Percentiles rank a stretch among this genome's conserved stretches.
Evolutionary conservation across 139 green algal genomes (phyloP).

Genomic region (Haematococcus sp.): DNA sequence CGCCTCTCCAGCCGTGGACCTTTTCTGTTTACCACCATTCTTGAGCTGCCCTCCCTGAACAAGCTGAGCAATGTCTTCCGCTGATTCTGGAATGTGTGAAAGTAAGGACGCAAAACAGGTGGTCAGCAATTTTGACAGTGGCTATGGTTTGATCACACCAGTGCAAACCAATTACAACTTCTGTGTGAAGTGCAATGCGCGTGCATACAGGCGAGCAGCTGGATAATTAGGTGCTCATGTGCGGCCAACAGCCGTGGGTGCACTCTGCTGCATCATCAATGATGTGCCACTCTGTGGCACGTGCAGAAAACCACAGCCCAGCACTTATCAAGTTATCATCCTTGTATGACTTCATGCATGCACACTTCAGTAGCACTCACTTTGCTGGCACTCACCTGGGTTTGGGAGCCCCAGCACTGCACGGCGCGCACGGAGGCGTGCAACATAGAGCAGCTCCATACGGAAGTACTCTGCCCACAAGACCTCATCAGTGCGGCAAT

Average conservation of each 20-base stretch:
- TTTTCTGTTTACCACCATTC: not conserved
- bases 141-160: not conserved
- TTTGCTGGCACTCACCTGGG: conserved; percentile 17
- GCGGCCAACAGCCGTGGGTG: too few relatives aligned
- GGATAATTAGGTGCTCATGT: too few relatives aligned
- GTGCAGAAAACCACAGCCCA: too few relatives aligned
- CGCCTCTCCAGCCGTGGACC: not conserved
- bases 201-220: too few relatives aligned
- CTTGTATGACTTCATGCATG: not conserved
- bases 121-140: too few relatives aligned
- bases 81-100: too few relatives aligned
- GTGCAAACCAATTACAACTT: not conserved
- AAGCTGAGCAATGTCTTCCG: not conserved
- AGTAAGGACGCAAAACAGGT: too few relatives aligned
- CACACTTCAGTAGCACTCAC: not conserved
- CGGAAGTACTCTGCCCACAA: conserved; percentile 91
- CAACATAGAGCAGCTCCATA: conserved; percentile 42
- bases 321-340: too few relatives aligned
- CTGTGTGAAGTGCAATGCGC: too few relatives aligned
- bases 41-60: not conserved
- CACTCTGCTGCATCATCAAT: too few relatives aligned
- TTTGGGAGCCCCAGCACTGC: conserved; percentile 69
- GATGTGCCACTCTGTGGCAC: too few relatives aligned
- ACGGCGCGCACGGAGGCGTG: conserved; percentile 66
- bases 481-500: conserved; percentile 52